Evolutionary conservation across 2,329 filamentous ascomycete genomes (phyloP), one percentile per base, ranked within the genome.

Genomic region (Penicillium nordicum): DNA sequence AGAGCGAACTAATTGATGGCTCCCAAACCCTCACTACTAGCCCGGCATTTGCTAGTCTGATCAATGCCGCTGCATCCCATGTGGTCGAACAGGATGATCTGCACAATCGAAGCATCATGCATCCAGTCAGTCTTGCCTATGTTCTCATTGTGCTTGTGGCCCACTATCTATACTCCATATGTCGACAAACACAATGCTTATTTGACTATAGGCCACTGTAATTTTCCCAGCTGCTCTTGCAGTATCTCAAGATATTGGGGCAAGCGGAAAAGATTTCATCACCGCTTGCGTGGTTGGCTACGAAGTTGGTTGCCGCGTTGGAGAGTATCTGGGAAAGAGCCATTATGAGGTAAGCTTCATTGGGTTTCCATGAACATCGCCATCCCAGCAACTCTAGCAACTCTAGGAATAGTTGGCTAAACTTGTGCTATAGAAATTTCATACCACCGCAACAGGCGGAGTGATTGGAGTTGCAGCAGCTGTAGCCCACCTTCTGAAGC

Each of bases 21-120:
- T 58, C 61, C 0, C 45, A 65, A 48, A 54, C 41, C 2, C 61
- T 62, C 18, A 63, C 57, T 0, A 66, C 64, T 12, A 69, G 63
- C 21, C 65, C 69, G 1, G 69, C 67, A 29, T 71, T 70, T 63
- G 67, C 69, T 25, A 65, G 60, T 57, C 43, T 71, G 48, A 57
- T 71, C 4, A 71, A 71, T 55, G 69, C 60, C 14, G 69, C 68
- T 34, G 61, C 69, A 5, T 67, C 68, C 18, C 69, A 71, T 58
- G 69, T 71, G 2, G 69, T 71, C 7, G 69, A 71, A 50, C 69
- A 71, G 43, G 69, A 71, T 61, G 69, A 71, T 58, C 63, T 71
- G 43, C 69, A 71, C 47, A 71, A 69, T 56, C 56, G 68, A 25
- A 71, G 69, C 55, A 71, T 71, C 37, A 68, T 67, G 66, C 69